Percentiles rank a stretch among this genome's conserved stretches.
These are phyloP conservation scores for Nelumbo lutea DNA, from an alignment of 164 flowering plant genomes.

Conservation along the genomic window DNA sequence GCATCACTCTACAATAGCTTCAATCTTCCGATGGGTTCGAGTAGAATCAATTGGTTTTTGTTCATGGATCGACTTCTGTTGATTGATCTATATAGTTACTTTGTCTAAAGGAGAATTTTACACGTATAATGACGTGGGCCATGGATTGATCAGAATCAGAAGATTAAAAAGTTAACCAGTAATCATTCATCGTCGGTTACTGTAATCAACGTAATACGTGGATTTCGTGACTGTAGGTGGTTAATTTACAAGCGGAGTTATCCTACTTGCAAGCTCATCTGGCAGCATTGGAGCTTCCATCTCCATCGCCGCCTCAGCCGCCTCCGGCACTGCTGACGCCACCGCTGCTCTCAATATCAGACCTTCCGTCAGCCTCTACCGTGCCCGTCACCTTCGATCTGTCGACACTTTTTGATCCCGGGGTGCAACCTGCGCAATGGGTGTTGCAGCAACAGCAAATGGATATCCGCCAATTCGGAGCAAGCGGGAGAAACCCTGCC, in stretches of 20 bases:
- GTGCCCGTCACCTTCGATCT: slow-evolving; percentile 43
- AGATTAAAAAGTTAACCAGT: too few relatives aligned
- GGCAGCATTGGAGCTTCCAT: slow-evolving; percentile 57
- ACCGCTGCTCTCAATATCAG: slow-evolving; percentile 39
- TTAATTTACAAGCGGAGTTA: slow-evolving; percentile 64
- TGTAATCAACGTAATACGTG: too few relatives aligned
- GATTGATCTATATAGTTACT: too few relatives aligned
- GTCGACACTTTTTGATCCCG: slow-evolving; percentile 52
- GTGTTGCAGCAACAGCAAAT: slow-evolving; percentile 33
- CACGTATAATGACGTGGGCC: too few relatives aligned
- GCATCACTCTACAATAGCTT: too few relatives aligned
- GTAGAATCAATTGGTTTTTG: too few relatives aligned
- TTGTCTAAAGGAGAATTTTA: too few relatives aligned
- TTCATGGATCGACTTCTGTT: too few relatives aligned
- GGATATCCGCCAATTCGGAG: slow-evolving; percentile 25
- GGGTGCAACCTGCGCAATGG: slow-evolving; percentile 34
- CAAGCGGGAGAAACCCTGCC: slow-evolving; percentile 16
- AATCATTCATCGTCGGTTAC: too few relatives aligned
- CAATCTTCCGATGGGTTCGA: too few relatives aligned
- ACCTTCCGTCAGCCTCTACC: slow-evolving; percentile 39
- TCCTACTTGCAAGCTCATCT: slow-evolving; percentile 69
- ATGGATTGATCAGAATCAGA: too few relatives aligned
- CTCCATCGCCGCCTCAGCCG: slow-evolving; percentile 52
- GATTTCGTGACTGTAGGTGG: slow-evolving; percentile 36
- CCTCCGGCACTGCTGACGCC: slow-evolving; percentile 25